These are phyloP conservation scores for Phaeoacremonium minimum DNA, from an alignment of 2,329 filamentous ascomycete genomes.

Conservation along the genomic window DNA sequence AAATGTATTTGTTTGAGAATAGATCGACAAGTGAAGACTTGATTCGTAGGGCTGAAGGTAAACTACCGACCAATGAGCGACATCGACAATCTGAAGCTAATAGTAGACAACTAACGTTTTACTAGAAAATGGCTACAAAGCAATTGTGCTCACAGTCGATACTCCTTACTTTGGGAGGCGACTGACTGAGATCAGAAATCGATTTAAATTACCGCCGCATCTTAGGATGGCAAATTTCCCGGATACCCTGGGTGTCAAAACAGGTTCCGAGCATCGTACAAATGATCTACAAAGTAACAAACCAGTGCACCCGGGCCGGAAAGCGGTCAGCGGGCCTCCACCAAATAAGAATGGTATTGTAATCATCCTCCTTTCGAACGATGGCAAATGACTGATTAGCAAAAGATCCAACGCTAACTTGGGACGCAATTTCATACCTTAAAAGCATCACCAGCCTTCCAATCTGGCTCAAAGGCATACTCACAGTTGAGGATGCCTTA, in stretches of 20 bases:
- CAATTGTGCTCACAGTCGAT: conserved; percentile 20
- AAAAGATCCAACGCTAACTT: conserved; percentile 18
- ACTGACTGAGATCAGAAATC: conserved; percentile 16
- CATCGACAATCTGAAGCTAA: too few species aligned
- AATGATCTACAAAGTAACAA: conserved; percentile 1
- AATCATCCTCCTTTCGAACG: background rate
- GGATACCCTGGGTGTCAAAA: conserved; percentile 8
- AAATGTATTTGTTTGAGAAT: conserved; percentile 16
- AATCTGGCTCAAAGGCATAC: conserved; percentile 31
- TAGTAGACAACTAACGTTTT: background rate
- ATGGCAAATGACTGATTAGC: background rate
- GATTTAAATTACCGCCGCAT: conserved; percentile 12
- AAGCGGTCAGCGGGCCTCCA: background rate
- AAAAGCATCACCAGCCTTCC: conserved; percentile 25
- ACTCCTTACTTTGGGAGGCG: conserved; percentile 15
- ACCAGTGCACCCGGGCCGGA: background rate
- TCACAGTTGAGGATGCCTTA: conserved; percentile 30
- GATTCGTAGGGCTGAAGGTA: conserved; percentile 7
- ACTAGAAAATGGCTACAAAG: conserved; percentile 44
- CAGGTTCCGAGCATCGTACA: conserved; percentile 8
- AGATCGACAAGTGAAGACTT: conserved; percentile 13
- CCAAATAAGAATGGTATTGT: background rate
- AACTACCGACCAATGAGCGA: too few species aligned
- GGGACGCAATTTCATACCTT: conserved; percentile 21
- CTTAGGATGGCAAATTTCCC: conserved; percentile 16